Evolutionary conservation across 257 asterid species (phyloP), one percentile per base, ranked within the genome.

Genomic region (Fraxinus americana): DNA sequence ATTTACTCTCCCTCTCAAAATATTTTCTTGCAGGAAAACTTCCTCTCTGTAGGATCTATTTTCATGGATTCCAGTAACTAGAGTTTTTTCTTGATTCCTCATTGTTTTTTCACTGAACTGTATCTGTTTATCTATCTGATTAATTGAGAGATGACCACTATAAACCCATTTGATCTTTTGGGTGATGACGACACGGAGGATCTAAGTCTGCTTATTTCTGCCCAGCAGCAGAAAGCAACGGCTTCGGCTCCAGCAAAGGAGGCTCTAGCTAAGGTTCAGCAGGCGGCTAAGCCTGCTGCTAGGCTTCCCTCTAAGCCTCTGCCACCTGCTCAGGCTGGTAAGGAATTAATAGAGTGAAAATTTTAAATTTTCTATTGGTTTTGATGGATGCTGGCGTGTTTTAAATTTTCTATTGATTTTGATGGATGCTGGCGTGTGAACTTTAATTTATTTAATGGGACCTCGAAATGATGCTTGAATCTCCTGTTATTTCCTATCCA

Each of bases 271-370:
- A 82, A 77, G 82, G 81, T 81, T 67, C 79, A 81, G 79, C 79
- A 80, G 61, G 61, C 61, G 19, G 79, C 79, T 19, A 85, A 87
- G 79, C 43, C 77, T 36, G 23, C 80, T 41, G 89, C 92, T 50
- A 86, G 81, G 85, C 84, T 87, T 69, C 91, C 94, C 0, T 67
- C 97, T 41, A 90, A 91, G 86, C 93, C 94, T 3, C 81, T 71
- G 1, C 96, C 92, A 57, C 91, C 96, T 0, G 12, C 91, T 23
- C 91, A 90, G 75, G 90, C 97, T 81, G 97, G 97, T 91, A 70
- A 85, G 81, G 75, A 7, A 79, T 38, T 25, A 32, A 32, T 32
- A 4, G 34, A 32, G 34, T 32, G 34, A 32, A 0, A 32, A 4
- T 32, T 32, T 32, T 32, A 32, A 32, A 32, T 32, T 32, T 32